A percentile compares a stretch with the other conserved stretches of the same genome.
These are phyloP conservation scores for Cubamyces sp. DNA, from an alignment of 768 basidiomycete species.

Conservation along the genomic window DNA sequence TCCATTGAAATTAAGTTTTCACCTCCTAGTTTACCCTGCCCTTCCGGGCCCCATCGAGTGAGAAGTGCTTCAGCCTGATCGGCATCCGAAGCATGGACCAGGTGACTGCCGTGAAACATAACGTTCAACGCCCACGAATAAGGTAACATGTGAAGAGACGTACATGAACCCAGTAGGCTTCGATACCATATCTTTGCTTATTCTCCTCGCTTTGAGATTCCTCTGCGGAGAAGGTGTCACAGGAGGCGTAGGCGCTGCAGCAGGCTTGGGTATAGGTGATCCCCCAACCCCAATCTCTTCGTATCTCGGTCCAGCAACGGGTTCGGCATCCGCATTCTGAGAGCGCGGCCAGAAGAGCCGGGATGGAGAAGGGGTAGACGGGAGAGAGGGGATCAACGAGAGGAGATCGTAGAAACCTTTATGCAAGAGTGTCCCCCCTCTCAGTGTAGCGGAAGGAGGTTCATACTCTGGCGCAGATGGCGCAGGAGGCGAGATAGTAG, in stretches of 20 bases:
- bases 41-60: slow-evolving; percentile 87
- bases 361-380: slow-evolving; percentile 61
- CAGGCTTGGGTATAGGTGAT: slow-evolving; percentile 26
- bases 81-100: slow-evolving; percentile 89
- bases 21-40: slow-evolving; percentile 89
- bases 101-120: slow-evolving; percentile 58
- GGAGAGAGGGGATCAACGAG: slow-evolving; percentile 71
- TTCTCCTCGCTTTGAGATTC: slow-evolving; percentile 59
- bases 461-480: slow-evolving; percentile 16
- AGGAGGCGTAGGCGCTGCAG: slow-evolving; percentile 35
- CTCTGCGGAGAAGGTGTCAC: slow-evolving; percentile 39
- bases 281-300: slow-evolving; percentile 51
- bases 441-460: slow-evolving; percentile 30
- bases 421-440: slow-evolving; percentile 76
- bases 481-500: slow-evolving; percentile 19
- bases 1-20: slow-evolving; percentile 13
- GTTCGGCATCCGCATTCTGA: slow-evolving; percentile 41
- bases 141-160: slow-evolving; percentile 40
- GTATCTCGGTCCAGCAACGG: slow-evolving; percentile 68
- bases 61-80: slow-evolving; percentile 88
- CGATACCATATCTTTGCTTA: slow-evolving; percentile 91
- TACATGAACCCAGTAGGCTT: slow-evolving; percentile 84
- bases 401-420: slow-evolving; percentile 91
- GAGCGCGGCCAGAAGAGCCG: slow-evolving; percentile 60
- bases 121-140: slow-evolving; percentile 17